Conservation (phyloP, 2,329 filamentous ascomycete species). For the Sporothrix pseudoabietina region DNA sequence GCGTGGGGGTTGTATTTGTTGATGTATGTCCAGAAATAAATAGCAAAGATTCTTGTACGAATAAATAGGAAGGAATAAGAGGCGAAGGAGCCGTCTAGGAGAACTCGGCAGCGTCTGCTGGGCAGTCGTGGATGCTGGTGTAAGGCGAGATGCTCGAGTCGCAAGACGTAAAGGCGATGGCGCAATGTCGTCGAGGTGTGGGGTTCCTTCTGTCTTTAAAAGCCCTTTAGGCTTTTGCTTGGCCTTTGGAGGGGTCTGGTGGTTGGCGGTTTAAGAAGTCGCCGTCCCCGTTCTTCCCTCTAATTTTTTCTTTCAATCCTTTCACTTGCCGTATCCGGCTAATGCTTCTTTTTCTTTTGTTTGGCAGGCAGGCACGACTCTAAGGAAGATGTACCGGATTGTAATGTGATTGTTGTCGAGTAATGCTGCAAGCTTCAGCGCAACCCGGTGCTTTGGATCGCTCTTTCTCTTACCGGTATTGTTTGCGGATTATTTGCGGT, state of each 20-base stretch:
- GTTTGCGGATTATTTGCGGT: not conserved
- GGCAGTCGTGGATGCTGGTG: not conserved
- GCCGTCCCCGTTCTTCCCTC: not conserved
- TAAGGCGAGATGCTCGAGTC: slow-evolving; percentile 11
- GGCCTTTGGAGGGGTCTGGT: not conserved
- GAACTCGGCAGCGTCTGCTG: not conserved
- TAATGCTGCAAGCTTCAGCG: slow-evolving; percentile 11
- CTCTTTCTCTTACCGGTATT: not conserved
- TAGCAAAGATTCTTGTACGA: too few relatives aligned
- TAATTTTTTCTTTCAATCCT: slow-evolving; percentile 1
- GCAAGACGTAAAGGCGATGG: slow-evolving; percentile 24
- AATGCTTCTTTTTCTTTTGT: not conserved
- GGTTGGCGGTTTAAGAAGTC: not conserved
- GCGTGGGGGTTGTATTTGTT: slow-evolving; percentile 7
- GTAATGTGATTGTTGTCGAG: not conserved
- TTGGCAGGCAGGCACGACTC: not conserved
- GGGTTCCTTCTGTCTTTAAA: slow-evolving; percentile 19
- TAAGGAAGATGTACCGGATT: not conserved
- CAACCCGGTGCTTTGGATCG: slow-evolving; percentile 2
- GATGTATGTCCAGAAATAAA: not conserved
- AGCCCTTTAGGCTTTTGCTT: not conserved
- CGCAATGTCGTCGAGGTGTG: slow-evolving; percentile 22
- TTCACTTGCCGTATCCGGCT: slow-evolving; percentile 25
- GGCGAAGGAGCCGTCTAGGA: not conserved
- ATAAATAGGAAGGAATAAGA: not conserved